These are phyloP conservation scores for Pseudomonodictys pantanalensis DNA, from an alignment of 495 filamentous ascomycete species.

Conservation along the genomic window DNA sequence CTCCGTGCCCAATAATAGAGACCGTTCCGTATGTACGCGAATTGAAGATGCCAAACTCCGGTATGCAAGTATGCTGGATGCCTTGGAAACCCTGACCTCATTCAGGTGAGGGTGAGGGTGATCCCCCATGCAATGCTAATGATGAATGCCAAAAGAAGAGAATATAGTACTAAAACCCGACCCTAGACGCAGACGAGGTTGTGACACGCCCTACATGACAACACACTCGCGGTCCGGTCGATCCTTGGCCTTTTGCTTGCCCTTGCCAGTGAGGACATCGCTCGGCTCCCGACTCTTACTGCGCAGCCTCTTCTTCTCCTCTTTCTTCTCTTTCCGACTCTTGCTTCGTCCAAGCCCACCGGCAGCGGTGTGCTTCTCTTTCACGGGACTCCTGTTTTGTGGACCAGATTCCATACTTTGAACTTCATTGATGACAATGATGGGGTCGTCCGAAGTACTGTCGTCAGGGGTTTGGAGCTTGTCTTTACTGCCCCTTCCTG, in stretches of 20 bases:
- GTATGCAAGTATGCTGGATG: no score
- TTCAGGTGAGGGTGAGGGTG: no score
- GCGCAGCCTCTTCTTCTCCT: conserved; percentile 48
- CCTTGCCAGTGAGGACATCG: conserved; percentile 42
- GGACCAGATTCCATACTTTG: conserved; percentile 16
- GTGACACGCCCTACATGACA: conserved; percentile 56
- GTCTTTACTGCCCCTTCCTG: conserved; percentile 44
- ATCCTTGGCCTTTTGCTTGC: conserved; percentile 39
- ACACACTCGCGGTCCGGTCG: conserved; percentile 69
- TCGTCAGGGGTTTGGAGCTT: conserved; percentile 17
- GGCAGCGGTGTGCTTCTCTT: conserved; percentile 2
- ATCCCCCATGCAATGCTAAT: conserved; percentile 4
- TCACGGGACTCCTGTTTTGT: conserved; percentile 46
- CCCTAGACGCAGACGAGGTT: not conserved
- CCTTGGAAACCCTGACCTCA: no score
- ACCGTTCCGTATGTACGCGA: not conserved
- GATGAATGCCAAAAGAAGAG: not conserved
- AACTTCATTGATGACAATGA: conserved; percentile 22
- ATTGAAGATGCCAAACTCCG: no score
- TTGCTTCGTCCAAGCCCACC: conserved; percentile 39
- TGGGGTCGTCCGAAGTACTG: conserved; percentile 2
- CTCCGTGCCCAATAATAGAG: not conserved
- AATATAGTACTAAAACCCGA: not conserved
- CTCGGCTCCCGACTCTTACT: conserved; percentile 40
- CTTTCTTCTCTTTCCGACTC: conserved; percentile 40